Evolutionary conservation across 129 eudicot species (phyloP), one percentile per base, ranked within the genome.

Genomic region (Mikania micrantha): DNA sequence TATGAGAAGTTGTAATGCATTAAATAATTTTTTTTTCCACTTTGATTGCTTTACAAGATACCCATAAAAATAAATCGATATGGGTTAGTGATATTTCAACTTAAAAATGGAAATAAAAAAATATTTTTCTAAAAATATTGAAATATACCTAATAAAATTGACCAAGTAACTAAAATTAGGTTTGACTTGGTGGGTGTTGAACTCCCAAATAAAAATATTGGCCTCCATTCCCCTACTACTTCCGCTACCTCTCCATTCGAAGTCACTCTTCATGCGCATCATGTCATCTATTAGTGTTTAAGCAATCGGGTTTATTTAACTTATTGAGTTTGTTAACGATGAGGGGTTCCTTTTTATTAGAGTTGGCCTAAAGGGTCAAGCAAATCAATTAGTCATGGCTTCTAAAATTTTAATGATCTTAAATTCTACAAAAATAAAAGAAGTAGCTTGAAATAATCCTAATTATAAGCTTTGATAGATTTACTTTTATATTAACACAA

Each of bases 131-230:
- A 6, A 42, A 42, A 20, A 38, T 60, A 52, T 72, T 69, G 63
- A 48, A 49, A 39, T 35, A 48, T 72, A 72, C 70, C 77, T 34
- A 50, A 49, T n/a, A 44, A 44, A 62, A 16, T 62, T 72, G 70
- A 72, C 70, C 48, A 35, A 35, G 49, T 63, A 72, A 48, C 63
- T 21, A 48, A 48, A 61, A 16, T 48, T 62, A 34, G 53, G 42
- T 48, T 72, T 72, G 77, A 72, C 77, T 72, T 61, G 5, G 34
- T 19, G 29, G 36, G 77, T 59, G 47, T 71, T 44, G 24, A 71
- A 49, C 67, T 41, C 60, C 59, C 59, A 58, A 41, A 70, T 41
- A 28, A 2, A 69, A 2, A 69, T 59, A 29, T 10, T 71, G 21
- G 35, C 54, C 67, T 45, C 60, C 31, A 32, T 61, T 60, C 62